phyloP scores from a whole-genome alignment of 23 red algal species.

The Gracilaria vermiculophylla region DNA sequence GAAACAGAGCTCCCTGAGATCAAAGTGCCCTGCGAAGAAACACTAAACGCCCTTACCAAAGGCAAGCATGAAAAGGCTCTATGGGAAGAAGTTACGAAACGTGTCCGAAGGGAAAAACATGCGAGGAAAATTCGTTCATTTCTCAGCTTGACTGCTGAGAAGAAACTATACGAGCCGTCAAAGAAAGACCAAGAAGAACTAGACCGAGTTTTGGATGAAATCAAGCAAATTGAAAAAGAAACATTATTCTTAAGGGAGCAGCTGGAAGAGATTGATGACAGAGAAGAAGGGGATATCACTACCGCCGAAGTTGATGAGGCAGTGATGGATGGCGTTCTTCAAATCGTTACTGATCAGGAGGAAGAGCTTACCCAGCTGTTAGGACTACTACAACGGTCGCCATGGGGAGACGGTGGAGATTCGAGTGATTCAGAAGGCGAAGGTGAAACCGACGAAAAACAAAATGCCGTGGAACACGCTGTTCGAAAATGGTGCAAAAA shows the following conservation, averaged over 20 bases:
- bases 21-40: background rate
- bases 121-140: background rate
- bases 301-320: background rate
- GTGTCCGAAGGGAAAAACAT: background rate
- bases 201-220: background rate
- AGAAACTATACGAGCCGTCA: background rate
- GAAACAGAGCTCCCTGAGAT: conserved; percentile 8
- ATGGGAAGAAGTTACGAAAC: background rate
- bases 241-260: background rate
- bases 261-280: background rate
- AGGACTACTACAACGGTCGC: background rate
- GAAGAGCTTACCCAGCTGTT: conserved; percentile 7
- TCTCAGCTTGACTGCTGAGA: background rate
- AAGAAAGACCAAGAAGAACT: background rate
- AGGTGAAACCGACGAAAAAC: background rate
- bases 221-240: background rate
- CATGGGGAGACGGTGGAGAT: conserved; percentile 3
- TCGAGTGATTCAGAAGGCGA: background rate
- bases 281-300: background rate
- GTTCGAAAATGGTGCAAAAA: conserved; percentile 10
- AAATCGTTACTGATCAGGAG: background rate
- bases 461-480: background rate
- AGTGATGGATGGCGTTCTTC: background rate
- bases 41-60: background rate
- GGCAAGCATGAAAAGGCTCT: background rate